These are phyloP conservation scores for Magnolia sinica DNA, from an alignment of 164 flowering plant genomes.

Conservation along the genomic window DNA sequence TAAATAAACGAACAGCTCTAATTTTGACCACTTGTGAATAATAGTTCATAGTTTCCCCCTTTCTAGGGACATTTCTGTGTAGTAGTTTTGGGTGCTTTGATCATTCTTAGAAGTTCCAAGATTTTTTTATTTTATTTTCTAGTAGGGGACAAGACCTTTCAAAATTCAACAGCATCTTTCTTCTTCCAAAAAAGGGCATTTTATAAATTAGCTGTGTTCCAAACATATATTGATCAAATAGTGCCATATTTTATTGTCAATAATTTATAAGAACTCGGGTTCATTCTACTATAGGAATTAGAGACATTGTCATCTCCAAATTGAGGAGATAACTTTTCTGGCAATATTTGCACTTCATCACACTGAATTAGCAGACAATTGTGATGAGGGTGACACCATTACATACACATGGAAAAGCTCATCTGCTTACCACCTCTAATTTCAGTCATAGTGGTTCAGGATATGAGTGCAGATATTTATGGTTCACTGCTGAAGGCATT, in stretches of 20 bases:
- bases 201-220: too few relatives aligned
- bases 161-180: too few relatives aligned
- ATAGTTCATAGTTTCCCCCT: too few relatives aligned
- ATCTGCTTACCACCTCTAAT: neutral
- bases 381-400: neutral
- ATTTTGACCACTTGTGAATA: too few relatives aligned
- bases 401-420: neutral
- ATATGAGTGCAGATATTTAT: slow-evolving; percentile 59
- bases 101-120: too few relatives aligned
- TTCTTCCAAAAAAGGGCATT: too few relatives aligned
- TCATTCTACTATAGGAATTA: neutral
- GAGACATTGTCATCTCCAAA: neutral
- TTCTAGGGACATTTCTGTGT: too few relatives aligned
- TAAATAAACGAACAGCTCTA: too few relatives aligned
- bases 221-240: too few relatives aligned
- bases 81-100: too few relatives aligned
- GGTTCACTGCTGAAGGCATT: slow-evolving; percentile 61
- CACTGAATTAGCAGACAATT: neutral
- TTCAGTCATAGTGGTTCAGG: slow-evolving; percentile 34
- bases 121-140: too few relatives aligned
- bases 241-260: neutral
- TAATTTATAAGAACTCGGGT: neutral
- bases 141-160: too few relatives aligned
- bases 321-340: neutral
- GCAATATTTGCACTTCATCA: neutral